Base-by-base conservation (phyloP, 805 yeast genomes). In the Myxozyma neotropica region DNA sequence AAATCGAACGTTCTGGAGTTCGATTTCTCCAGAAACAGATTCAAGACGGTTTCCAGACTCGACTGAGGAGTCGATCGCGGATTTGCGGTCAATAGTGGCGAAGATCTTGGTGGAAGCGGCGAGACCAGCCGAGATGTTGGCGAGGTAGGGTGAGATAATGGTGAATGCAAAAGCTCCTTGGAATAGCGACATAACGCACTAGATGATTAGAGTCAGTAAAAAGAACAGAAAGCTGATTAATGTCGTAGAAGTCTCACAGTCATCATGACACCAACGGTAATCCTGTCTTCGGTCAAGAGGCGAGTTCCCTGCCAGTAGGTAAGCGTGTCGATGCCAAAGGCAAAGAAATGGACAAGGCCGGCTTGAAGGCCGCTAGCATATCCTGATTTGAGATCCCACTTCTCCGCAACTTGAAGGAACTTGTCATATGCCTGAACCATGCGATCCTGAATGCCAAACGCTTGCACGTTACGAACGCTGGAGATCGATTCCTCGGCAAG, bases 261-360 rank as follows among this genome's bases (percentile, higher is more conserved):
- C 52, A 76, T 63, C 51, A 77, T 60, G 19, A 66, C 55, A 39
- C 78, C 79, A 35, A 77, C 71, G 27, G 59, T 53, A 15, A 72
- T 54, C 19, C 66, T 67, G 8, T 74, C 76, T 24, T 66, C 47
- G 12, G 68, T 75, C 38, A 75, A 66, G 33, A 75, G 61, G 19
- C 80, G 70, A 3, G 78, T 73, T 4, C 80, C 80, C 55, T 75
- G 75, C 79, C 79, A 77, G 61, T 73, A 76, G 0, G 79, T 72
- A 21, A 77, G 65, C 3, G 78, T 77, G 56, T 77, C 78, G 21
- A 72, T 70, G 55, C 68, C 65, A 64, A 73, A 77, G 46, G 75
- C 66, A 6, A 70, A 67, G 2, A 71, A 61, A 75, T 77, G 74
- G n/a, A 75, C 67, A n/a, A 67, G 50, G 7, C 75, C 78, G 13